Conservation (phyloP, 2,329 filamentous ascomycete species). For the Monosporascus sp. region DNA sequence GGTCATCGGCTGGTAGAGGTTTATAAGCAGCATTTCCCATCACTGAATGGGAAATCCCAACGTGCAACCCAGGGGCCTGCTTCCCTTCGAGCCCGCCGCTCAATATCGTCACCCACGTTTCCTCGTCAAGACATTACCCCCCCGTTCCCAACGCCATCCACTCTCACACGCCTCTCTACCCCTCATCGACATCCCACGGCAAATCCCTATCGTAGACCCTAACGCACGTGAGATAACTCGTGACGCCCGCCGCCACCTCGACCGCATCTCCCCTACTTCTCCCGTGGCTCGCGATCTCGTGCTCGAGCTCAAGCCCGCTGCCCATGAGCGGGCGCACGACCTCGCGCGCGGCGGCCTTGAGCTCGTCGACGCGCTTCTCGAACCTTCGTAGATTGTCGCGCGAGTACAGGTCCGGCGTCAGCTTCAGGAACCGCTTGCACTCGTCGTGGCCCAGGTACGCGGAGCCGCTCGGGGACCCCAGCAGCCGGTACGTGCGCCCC, state of each 20-base stretch:
- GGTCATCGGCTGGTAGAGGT: too few relatives aligned
- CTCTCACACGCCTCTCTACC: conserved; percentile 6
- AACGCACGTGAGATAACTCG: conserved; percentile 26
- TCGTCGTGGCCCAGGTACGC: conserved; percentile 79
- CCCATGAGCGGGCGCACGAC: conserved; percentile 81
- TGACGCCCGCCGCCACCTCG: conserved; percentile 12
- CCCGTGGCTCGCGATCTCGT: conserved; percentile 42
- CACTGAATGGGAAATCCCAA: too few relatives aligned
- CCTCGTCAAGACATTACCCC: not conserved
- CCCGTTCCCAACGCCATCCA: not conserved
- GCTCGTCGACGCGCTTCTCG: conserved; percentile 80
- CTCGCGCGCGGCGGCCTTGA: conserved; percentile 79
- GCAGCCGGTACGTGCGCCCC: conserved; percentile 71
- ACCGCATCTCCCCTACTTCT: conserved; percentile 24
- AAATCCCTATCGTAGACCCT: conserved; percentile 26
- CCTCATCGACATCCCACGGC: conserved; percentile 24
- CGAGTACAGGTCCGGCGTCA: conserved; percentile 75
- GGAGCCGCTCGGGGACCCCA: conserved; percentile 58
- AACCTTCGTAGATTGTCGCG: conserved; percentile 82
- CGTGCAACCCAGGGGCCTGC: too few relatives aligned
- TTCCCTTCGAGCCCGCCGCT: too few relatives aligned
- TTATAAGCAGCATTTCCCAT: too few relatives aligned
- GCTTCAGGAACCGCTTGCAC: conserved; percentile 83
- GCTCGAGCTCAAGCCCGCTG: conserved; percentile 76
- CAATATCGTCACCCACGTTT: too few relatives aligned